A percentile compares a stretch with the other conserved stretches of the same genome.
phyloP scores from a whole-genome alignment of 768 basidiomycete genomes.

The Boletellus ananas region DNA sequence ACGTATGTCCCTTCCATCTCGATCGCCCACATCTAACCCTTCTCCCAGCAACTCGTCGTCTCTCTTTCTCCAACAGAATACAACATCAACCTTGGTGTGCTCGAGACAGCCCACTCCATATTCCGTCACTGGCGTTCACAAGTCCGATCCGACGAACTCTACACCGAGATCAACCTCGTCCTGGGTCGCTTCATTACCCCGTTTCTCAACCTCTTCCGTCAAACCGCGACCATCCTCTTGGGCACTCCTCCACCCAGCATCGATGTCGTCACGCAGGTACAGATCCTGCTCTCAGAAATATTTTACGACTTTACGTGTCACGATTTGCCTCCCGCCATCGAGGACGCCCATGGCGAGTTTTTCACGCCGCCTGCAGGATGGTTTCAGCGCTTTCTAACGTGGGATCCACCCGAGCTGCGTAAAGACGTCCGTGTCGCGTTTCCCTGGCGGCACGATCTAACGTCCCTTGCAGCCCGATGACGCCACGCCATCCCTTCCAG shows the following conservation, averaged over 20 bases:
- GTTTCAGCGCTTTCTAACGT: slow-evolving; percentile 77
- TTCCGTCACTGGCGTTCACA: slow-evolving; percentile 91
- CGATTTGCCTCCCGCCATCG: slow-evolving; percentile 91
- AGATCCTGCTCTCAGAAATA: slow-evolving; percentile 77
- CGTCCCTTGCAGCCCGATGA: slow-evolving; percentile 62
- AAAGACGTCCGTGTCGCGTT: slow-evolving; percentile 50
- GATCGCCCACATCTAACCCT: slow-evolving; percentile 13
- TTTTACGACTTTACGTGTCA: slow-evolving; percentile 95
- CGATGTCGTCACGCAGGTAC: slow-evolving; percentile 61
- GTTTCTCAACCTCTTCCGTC: slow-evolving; percentile 80
- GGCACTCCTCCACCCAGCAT: slow-evolving; percentile 37
- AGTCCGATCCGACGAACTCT: slow-evolving; percentile 83
- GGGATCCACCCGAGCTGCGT: slow-evolving; percentile 67
- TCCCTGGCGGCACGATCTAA: slow-evolving; percentile 3
- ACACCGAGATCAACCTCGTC: slow-evolving; percentile 88
- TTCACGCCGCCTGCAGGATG: slow-evolving; percentile 67
- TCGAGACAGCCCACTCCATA: slow-evolving; percentile 94
- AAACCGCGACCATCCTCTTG: slow-evolving; percentile 54
- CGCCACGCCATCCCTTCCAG: slow-evolving; percentile 76
- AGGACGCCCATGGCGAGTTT: slow-evolving; percentile 81
- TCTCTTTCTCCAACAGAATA: slow-evolving; percentile 82
- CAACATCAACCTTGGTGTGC: slow-evolving; percentile 81
- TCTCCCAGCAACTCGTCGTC: slow-evolving; percentile 74
- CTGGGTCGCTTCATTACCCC: slow-evolving; percentile 77
- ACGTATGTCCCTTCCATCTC: slow-evolving; percentile 52